These are phyloP conservation scores for Phytopythium cucurbitacearum DNA, from an alignment of 352 stramenopile species.

Conservation along the genomic window DNA sequence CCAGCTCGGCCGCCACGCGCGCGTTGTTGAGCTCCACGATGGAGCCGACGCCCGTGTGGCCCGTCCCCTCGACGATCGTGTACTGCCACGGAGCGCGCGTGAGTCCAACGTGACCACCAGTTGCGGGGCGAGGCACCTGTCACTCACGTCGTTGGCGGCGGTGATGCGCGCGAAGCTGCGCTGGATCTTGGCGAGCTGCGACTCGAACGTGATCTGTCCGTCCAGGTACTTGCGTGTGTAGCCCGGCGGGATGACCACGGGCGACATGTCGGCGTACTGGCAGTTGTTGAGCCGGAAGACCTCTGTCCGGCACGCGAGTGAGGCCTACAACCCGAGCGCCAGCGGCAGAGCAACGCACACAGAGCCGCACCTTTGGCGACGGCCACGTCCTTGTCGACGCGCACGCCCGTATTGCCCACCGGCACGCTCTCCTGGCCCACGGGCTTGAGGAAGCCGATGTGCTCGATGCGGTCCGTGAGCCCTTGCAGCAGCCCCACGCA, in stretches of 20 bases:
- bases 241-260: slow-evolving; percentile 93
- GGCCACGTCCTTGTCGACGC: slow-evolving; percentile 89
- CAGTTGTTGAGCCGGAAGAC: slow-evolving; percentile 92
- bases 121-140: background rate
- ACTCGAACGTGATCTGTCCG: slow-evolving; percentile 84
- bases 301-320: slow-evolving; percentile 43
- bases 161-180: slow-evolving; percentile 68
- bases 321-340: background rate
- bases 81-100: slow-evolving; percentile 26
- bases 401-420: slow-evolving; percentile 57
- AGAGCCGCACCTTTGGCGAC: slow-evolving; percentile 77
- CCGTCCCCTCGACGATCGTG: slow-evolving; percentile 79
- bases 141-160: slow-evolving; percentile 46
- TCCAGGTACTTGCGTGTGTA: slow-evolving; percentile 97
- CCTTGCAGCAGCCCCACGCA: slow-evolving; percentile 92
- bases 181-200: slow-evolving; percentile 61
- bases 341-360: slow-evolving; percentile 41
- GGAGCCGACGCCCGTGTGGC: slow-evolving; percentile 95
- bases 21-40: slow-evolving; percentile 97
- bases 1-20: slow-evolving; percentile 89
- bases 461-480: slow-evolving; percentile 88
- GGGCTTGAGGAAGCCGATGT: slow-evolving; percentile 93
- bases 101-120: slow-evolving; percentile 1
- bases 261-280: slow-evolving; percentile 94
- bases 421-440: slow-evolving; percentile 91